These are phyloP conservation scores for Starmerella floris DNA, from an alignment of 805 yeast genomes.

Conservation along the genomic window DNA sequence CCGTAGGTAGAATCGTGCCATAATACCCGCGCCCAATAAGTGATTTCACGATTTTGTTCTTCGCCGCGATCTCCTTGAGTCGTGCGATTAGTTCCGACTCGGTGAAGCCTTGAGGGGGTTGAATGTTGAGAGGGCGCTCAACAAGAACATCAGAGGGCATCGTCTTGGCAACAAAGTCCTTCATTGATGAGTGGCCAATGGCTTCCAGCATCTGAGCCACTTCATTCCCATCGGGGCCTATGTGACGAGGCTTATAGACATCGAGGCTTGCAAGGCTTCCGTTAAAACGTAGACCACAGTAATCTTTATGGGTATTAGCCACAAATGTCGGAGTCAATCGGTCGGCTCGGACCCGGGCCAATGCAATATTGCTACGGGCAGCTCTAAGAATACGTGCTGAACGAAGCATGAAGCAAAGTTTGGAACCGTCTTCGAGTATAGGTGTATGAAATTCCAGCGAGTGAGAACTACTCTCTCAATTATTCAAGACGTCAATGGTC, in stretches of 20 bases:
- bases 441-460: no score
- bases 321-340: not conserved
- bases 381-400: no score
- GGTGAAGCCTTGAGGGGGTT: conserved; percentile 61
- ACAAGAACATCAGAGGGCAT: conserved; percentile 66
- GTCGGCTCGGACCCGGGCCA: no score
- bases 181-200: conserved; percentile 54
- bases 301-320: not conserved
- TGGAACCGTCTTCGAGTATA: no score
- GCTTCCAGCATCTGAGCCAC: conserved; percentile 51
- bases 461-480: no score
- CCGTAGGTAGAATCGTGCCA: conserved; percentile 81
- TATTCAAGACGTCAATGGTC: no score
- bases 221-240: conserved; percentile 57
- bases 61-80: conserved; percentile 52
- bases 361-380: no score
- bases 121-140: conserved; percentile 50
- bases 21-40: conserved; percentile 91
- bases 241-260: conserved; percentile 78
- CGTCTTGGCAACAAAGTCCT: conserved; percentile 55
- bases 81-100: conserved; percentile 70
- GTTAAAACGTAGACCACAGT: no score
- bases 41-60: conserved; percentile 60
- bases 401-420: no score
- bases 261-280: conserved; percentile 31